Conservation (phyloP, 75 land plant species). For the Pinus tabuliformis region DNA sequence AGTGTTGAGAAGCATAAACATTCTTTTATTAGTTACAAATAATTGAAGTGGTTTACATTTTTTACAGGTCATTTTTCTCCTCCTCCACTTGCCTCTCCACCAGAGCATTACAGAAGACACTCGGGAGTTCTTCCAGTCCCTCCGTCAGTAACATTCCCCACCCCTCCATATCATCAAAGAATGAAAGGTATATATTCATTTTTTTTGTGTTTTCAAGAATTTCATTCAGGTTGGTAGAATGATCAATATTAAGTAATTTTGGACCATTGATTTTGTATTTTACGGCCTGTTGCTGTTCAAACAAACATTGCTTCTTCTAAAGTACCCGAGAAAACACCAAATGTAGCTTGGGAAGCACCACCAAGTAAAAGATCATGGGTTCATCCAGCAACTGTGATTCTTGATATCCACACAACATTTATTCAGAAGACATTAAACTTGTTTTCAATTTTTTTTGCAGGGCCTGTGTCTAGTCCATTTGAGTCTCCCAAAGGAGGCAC, state of each 20-base stretch:
- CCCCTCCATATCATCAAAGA: not conserved
- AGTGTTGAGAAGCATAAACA: not conserved
- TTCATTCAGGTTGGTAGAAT: not conserved
- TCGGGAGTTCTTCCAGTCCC: not conserved
- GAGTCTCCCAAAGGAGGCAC: not conserved
- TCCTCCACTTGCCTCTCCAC: not conserved
- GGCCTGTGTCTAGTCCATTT: constrained; percentile 1
- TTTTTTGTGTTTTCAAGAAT: not conserved
- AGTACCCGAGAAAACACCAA: not conserved
- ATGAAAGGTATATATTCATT: not conserved
- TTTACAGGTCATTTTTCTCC: constrained; percentile 3
- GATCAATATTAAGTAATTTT: not conserved
- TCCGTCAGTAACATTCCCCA: not conserved
- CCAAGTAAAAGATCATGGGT: not conserved
- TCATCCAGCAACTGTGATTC: not conserved
- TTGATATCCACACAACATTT: not conserved
- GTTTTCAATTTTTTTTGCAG: not conserved
- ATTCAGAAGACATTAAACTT: not conserved
- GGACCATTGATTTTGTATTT: not conserved
- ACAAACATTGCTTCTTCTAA: constrained; percentile 4
- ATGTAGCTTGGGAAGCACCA: not conserved
- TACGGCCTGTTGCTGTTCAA: not conserved
- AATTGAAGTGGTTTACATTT: not conserved
- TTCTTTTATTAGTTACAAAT: not conserved
- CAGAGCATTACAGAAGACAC: not conserved